A percentile compares a stretch with the other conserved stretches of the same genome.
Evolutionary conservation across 768 basidiomycete species (phyloP).

Genomic region (Ramaria sp.): DNA sequence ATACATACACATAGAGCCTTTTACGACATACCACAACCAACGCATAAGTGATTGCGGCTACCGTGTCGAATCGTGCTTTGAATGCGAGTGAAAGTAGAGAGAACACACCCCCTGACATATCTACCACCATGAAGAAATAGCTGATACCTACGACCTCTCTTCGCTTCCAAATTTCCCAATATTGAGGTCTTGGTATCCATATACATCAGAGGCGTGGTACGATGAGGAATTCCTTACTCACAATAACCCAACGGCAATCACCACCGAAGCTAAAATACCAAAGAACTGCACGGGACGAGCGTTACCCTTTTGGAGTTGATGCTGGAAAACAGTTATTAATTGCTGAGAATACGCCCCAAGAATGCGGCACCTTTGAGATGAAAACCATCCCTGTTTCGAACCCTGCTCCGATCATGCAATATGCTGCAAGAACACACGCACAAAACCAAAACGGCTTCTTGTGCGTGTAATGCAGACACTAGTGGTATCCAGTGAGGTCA

Average conservation of each 20-base stretch:
- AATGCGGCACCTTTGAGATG: constrained; percentile 34
- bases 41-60: constrained; percentile 52
- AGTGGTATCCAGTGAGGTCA: constrained; percentile 8
- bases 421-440: constrained; percentile 19
- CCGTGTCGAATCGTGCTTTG: constrained; percentile 47
- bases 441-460: constrained; percentile 23
- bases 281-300: constrained; percentile 36
- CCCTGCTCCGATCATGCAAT: constrained; percentile 37
- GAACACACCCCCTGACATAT: constrained; percentile 62
- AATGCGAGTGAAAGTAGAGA: constrained; percentile 60
- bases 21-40: constrained; percentile 43
- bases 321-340: constrained; percentile 17
- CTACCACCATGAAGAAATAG: constrained; percentile 55
- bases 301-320: constrained; percentile 26
- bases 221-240: constrained; percentile 18
- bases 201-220: neutral
- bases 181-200: constrained; percentile 43
- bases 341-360: neutral
- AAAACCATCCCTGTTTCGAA: constrained; percentile 52
- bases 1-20: neutral
- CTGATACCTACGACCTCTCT: constrained; percentile 60
- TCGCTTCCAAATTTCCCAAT: constrained; percentile 60
- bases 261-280: constrained; percentile 47
- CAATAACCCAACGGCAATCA: constrained; percentile 42
- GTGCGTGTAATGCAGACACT: constrained; percentile 60